phyloP scores from a whole-genome alignment of 139 green algal species.

The Trebouxia sp. region DNA sequence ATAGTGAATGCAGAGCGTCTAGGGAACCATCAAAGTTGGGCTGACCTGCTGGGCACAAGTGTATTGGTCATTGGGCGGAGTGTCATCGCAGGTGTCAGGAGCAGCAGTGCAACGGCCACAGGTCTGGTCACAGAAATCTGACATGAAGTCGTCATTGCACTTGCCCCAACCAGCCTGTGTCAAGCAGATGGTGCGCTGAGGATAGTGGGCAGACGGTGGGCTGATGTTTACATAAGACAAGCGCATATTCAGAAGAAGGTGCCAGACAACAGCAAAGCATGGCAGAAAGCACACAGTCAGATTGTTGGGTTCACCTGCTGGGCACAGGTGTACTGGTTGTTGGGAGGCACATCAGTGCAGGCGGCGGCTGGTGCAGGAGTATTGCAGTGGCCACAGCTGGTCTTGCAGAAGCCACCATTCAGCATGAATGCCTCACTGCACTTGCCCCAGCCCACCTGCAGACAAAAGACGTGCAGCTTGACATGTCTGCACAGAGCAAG shows the following conservation, averaged over 20 bases:
- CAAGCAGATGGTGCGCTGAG: too few species aligned
- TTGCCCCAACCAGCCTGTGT: slow-evolving; percentile 2
- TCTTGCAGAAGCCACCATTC: too few species aligned
- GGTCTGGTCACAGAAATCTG: neutral
- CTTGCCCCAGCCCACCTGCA: slow-evolving; percentile 10
- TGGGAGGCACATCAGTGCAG: neutral
- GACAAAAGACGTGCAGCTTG: too few species aligned
- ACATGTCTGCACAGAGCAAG: too few species aligned
- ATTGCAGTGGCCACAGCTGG: neutral
- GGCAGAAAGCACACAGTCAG: too few species aligned
- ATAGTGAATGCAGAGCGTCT: too few species aligned
- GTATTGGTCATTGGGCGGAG: neutral
- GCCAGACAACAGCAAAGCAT: neutral
- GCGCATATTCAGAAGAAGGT: neutral
- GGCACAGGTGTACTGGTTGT: neutral
- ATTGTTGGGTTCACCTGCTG: neutral
- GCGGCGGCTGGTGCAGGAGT: neutral
- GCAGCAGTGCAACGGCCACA: neutral
- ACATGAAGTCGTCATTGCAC: slow-evolving; percentile 3
- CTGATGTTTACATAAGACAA: too few species aligned
- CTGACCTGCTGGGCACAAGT: slow-evolving; percentile 19
- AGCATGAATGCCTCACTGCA: neutral
- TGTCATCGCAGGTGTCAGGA: neutral
- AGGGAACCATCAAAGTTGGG: too few species aligned
- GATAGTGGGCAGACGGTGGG: too few species aligned